These are phyloP conservation scores for Backusella morwellensis DNA, from an alignment of 192 early-diverging fungal species.

Conservation along the genomic window DNA sequence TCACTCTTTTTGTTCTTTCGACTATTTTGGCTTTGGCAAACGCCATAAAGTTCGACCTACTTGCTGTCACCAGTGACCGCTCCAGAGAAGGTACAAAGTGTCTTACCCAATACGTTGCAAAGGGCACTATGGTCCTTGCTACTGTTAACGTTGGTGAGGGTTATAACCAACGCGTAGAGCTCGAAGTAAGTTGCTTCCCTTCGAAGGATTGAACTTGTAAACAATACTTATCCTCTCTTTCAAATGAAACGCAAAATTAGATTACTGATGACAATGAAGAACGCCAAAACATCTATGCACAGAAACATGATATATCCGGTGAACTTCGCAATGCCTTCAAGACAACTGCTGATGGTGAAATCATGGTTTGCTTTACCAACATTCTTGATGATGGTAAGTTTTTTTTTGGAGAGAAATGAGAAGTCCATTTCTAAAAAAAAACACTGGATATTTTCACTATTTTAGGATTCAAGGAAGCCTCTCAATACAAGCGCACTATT, in stretches of 20 bases:
- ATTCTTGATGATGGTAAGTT: slow-evolving; percentile 53
- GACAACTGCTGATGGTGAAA: slow-evolving; percentile 82
- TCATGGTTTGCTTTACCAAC: slow-evolving; percentile 87
- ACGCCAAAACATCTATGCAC: slow-evolving; percentile 68
- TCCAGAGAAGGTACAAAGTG: slow-evolving; percentile 51
- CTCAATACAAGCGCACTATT: slow-evolving; percentile 60
- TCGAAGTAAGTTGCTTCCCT: slow-evolving; percentile 48
- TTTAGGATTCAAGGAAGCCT: slow-evolving; percentile 48
- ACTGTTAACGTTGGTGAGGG: slow-evolving; percentile 69
- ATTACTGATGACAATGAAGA: slow-evolving; percentile 68
- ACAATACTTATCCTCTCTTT: neutral
- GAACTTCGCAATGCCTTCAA: slow-evolving; percentile 67
- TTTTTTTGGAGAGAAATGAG: neutral
- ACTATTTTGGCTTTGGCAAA: neutral
- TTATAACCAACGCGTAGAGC: slow-evolving; percentile 66
- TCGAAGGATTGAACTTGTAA: neutral
- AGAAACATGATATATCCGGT: slow-evolving; percentile 60
- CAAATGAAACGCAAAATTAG: slow-evolving; percentile 25
- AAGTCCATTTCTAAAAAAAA: neutral
- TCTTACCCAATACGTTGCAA: slow-evolving; percentile 74
- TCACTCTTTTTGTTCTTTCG: slow-evolving; percentile 11
- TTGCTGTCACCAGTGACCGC: slow-evolving; percentile 43
- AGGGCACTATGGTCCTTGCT: slow-evolving; percentile 68
- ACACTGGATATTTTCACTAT: neutral
- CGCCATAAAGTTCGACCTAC: slow-evolving; percentile 83